Base-by-base conservation (phyloP, 352 stramenopile genomes). In the Globisporangium paddicum region DNA sequence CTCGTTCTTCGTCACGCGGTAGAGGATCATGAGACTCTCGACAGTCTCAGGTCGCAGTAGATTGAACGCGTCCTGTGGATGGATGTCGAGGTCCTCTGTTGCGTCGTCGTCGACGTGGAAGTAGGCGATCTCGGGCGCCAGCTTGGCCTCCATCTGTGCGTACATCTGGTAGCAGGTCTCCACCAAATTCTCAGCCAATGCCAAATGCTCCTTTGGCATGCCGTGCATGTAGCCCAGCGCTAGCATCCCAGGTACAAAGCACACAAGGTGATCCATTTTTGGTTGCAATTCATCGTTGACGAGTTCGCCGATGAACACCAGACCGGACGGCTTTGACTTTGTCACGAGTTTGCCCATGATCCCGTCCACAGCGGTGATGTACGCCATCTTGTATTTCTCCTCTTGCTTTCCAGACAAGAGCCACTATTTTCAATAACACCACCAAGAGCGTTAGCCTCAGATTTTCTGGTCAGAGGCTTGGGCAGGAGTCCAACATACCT, bases 11-110 rank as follows among this genome's bases (percentile, higher is more conserved):
- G 91, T 98, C 19, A 96, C 74, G 14, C 89, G 86, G 66, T 96
- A 96, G 25, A 98, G 64, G 41, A 97, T 72, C 79, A 97, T 96
- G 19, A 98, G 70, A 47, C 82, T 96, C 72, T 98, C 93, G 32
- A 96, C 83, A 3, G 87, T 96, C 73, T 98, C 93, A 9, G 93
- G 93, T 16, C 91, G 88, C 46, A 97, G 69, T 41, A 90, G 66
- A 55, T 97, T 95, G 55, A 90, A 89, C 3, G 79, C 82, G 52
- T 96, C 86, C 18, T 69, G 68, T 7, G 57, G 40, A 16, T 73
- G 74, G 46, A 93, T 71, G 30, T 82, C 56, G 8, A 93, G 69
- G 53, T 89, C 79, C 10, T 73, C 67, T 8, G 72, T 62, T 6
- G 68, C 58, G 26, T 69, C 74, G 21, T 79, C 66, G n/a, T 77